Evolutionary conservation across 139 green algal genomes (phyloP).

Genomic region (Edaphochlamys debaryana): DNA sequence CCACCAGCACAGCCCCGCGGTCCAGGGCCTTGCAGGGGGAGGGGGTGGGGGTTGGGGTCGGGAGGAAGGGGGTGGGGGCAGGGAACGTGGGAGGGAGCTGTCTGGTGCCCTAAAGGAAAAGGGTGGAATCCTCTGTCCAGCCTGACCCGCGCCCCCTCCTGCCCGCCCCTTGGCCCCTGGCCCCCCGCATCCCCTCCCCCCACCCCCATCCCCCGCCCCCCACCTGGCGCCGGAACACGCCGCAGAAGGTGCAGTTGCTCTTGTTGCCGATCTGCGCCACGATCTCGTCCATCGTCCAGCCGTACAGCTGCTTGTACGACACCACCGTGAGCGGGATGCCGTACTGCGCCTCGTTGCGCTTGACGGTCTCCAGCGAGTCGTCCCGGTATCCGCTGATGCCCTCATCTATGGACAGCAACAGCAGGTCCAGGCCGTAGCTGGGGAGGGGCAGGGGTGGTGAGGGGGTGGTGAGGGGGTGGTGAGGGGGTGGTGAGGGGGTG

Average conservation of each 20-base stretch:
- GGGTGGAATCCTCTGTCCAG: no score
- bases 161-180: no score
- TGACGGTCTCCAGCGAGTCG: conserved; percentile 96
- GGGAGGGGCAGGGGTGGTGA: no score
- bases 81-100: no score
- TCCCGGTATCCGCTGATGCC: conserved; percentile 96
- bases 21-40: conserved; percentile 83
- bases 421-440: conserved; percentile 94
- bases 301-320: conserved; percentile 96
- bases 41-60: no score
- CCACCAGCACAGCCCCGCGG: conserved; percentile 77
- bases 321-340: conserved; percentile 87
- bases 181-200: no score
- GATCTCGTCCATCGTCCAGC: conserved; percentile 99
- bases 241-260: conserved; percentile 99
- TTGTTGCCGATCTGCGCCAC: conserved; percentile 88
- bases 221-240: conserved; percentile 88
- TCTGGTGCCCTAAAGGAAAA: no score
- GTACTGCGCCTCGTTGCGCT: conserved; percentile 91
- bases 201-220: no score
- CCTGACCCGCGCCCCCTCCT: no score
- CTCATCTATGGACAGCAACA: conserved; percentile 98
- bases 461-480: no score
- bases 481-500: no score
- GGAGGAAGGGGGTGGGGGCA: no score